These are phyloP conservation scores for Mariannaea sp. DNA, from an alignment of 2,329 filamentous ascomycete genomes.

Conservation along the genomic window DNA sequence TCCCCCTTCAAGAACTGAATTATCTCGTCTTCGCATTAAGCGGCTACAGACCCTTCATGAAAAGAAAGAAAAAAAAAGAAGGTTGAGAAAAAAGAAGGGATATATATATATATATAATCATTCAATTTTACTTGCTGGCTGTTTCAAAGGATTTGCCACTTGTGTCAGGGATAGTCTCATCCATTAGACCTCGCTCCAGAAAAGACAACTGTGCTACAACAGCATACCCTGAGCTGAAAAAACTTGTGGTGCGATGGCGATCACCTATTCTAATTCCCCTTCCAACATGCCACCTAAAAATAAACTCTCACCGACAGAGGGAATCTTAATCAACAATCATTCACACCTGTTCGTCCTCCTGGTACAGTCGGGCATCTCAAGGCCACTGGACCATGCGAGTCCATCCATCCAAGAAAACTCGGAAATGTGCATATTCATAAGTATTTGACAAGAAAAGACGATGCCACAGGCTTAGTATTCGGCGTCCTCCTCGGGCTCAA, in stretches of 20 bases:
- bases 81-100: constrained; percentile 35
- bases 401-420: constrained; percentile 28
- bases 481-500: constrained; percentile 63
- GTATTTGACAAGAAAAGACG: constrained; percentile 10
- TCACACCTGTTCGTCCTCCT: constrained; percentile 29
- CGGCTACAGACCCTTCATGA: no score
- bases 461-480: constrained; percentile 71
- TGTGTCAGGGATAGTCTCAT: constrained; percentile 36
- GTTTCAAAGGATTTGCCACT: constrained; percentile 28
- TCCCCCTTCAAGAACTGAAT: no score
- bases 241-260: constrained; percentile 27
- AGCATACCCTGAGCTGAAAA: constrained; percentile 31
- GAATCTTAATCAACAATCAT: constrained; percentile 38
- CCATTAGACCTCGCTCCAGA: constrained; percentile 39
- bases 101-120: no score
- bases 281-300: constrained; percentile 32
- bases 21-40: no score
- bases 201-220: constrained; percentile 34
- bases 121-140: constrained; percentile 42
- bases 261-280: constrained; percentile 32
- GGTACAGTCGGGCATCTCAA: constrained; percentile 26
- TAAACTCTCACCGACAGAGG: constrained; percentile 23
- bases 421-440: constrained; percentile 24
- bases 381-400: constrained; percentile 21
- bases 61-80: no score